phyloP scores from a whole-genome alignment of 75 land plant genomes.

The Chamaecyparis obtusa region DNA sequence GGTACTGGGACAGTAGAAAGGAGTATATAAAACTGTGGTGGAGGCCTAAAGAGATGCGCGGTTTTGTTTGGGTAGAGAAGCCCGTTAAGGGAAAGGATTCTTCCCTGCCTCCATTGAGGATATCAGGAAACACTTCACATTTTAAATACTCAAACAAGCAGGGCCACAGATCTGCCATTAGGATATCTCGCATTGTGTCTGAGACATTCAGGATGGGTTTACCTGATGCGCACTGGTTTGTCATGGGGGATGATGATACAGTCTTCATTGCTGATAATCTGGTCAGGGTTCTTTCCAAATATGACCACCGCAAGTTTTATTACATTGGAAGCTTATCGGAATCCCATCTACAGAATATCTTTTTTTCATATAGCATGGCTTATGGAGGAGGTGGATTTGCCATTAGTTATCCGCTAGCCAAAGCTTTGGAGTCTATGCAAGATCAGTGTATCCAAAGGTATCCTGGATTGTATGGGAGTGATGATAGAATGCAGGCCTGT shows the following conservation, averaged over 20 bases:
- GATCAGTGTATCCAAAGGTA: constrained; percentile 64
- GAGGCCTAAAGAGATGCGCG: constrained; percentile 57
- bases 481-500: constrained; percentile 80
- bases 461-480: constrained; percentile 72
- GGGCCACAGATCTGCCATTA: constrained; percentile 62
- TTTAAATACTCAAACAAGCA: constrained; percentile 53
- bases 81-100: constrained; percentile 8
- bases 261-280: constrained; percentile 70
- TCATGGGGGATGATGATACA: constrained; percentile 94
- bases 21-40: constrained; percentile 71
- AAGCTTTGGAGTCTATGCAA: constrained; percentile 50
- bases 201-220: constrained; percentile 53
- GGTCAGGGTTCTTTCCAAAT: constrained; percentile 59
- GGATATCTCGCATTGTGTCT: constrained; percentile 67
- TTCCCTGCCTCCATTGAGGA: constrained; percentile 35
- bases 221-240: constrained; percentile 63
- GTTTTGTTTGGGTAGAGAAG: constrained; percentile 65
- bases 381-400: constrained; percentile 87
- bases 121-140: constrained; percentile 54
- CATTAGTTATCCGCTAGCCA: constrained; percentile 62
- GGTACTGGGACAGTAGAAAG: constrained; percentile 55
- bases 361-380: constrained; percentile 68
- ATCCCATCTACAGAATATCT: constrained; percentile 57
- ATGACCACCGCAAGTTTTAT: constrained; percentile 60
- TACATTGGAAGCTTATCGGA: constrained; percentile 76